Conservation (phyloP, 495 filamentous ascomycete species). For the Immersiella caudata region DNA sequence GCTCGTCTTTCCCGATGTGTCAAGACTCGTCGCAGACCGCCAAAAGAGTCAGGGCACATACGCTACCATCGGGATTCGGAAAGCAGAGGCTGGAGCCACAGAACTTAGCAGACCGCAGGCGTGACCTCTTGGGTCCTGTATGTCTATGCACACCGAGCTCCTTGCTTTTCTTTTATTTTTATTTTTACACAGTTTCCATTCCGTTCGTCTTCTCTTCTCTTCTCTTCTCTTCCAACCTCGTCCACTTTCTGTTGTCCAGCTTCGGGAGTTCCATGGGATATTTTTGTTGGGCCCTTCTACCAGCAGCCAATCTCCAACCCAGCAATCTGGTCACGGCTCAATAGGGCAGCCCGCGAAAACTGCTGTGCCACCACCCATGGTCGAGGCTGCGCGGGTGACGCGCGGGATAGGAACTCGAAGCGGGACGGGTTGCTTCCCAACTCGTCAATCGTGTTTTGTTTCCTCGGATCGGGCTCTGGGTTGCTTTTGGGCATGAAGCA, state of each 20-base stretch:
- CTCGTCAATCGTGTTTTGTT: constrained; percentile 16
- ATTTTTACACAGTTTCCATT: not conserved
- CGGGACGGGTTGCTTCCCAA: constrained; percentile 10
- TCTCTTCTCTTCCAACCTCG: not conserved
- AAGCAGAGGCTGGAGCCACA: constrained; percentile 1
- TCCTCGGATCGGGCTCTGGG: constrained; percentile 1
- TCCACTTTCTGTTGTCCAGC: constrained; percentile 4
- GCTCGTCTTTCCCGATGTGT: constrained; percentile 11
- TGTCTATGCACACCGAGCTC: too few relatives aligned
- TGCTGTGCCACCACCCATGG: constrained; percentile 8
- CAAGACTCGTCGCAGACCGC: constrained; percentile 21
- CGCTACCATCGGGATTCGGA: constrained; percentile 12
- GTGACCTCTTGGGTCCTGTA: not conserved
- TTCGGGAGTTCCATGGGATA: not conserved
- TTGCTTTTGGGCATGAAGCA: constrained; percentile 16
- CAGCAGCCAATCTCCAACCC: not conserved
- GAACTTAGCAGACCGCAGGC: not conserved
- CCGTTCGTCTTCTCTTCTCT: not conserved
- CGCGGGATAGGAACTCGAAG: not conserved
- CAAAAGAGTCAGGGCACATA: constrained; percentile 16
- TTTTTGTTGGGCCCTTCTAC: not conserved
- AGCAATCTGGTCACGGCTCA: not conserved
- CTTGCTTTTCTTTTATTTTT: not conserved
- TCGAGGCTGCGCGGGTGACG: not conserved
- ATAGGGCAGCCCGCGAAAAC: not conserved